Conservation (phyloP, 495 filamentous ascomycete species). For the Penicillium tannophilum region DNA sequence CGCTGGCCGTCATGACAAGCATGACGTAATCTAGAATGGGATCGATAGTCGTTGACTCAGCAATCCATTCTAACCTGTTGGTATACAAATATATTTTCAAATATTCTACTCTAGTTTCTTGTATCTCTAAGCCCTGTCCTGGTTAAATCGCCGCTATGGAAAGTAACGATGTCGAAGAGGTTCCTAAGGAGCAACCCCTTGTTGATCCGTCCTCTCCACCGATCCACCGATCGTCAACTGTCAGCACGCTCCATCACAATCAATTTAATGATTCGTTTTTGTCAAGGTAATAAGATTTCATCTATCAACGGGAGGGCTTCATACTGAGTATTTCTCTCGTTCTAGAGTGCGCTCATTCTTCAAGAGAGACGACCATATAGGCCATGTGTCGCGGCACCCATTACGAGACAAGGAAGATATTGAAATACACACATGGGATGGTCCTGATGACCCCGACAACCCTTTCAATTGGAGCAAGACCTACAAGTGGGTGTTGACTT, state of each 20-base stretch:
- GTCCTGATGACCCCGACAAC: constrained; percentile 6
- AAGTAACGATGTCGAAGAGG: neutral
- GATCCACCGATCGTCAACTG: constrained; percentile 4
- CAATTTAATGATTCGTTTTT: constrained; percentile 1
- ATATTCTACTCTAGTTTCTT: no score
- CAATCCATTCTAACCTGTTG: neutral
- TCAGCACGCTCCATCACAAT: constrained; percentile 6
- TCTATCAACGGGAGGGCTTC: neutral
- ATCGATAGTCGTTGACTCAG: neutral
- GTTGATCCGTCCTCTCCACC: neutral
- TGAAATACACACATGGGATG: constrained; percentile 5
- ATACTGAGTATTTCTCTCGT: neutral
- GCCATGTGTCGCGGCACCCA: neutral
- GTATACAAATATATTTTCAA: neutral
- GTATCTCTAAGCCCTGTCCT: neutral
- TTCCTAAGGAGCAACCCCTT: neutral
- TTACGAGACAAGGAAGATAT: constrained; percentile 1
- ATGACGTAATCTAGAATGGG: neutral
- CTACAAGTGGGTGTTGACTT: constrained; percentile 27
- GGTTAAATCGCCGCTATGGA: neutral
- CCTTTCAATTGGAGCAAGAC: constrained; percentile 8
- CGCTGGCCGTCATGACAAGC: neutral
- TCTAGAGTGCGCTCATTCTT: constrained; percentile 3
- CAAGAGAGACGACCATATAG: neutral
- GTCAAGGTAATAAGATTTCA: neutral